Base-by-base conservation (phyloP, 2,329 filamentous ascomycete species). In the Balansia obtecta region DNA sequence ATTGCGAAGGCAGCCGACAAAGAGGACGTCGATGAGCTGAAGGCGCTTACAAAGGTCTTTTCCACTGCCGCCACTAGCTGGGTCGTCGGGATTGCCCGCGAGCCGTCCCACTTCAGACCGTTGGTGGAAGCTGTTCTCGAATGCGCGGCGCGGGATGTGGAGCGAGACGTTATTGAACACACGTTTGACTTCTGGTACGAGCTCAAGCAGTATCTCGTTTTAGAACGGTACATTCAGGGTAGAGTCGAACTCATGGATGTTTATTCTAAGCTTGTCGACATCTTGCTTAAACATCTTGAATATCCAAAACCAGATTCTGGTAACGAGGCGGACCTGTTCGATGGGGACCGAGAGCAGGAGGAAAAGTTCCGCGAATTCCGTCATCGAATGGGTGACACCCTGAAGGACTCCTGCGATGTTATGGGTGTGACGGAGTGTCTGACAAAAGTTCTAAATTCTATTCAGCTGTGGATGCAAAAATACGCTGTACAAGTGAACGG, bases 141-240 rank as follows among this genome's bases (percentile, higher is more conserved):
- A 69, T 95, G 89, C 62, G 90, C 88, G 53, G 80, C 85, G 11
- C 79, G 86, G 57, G 93, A 98, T 65, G 83, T 82, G 63, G 91
- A 96, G 49, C 82, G 86, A 54, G 93, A 98, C 57, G 88, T 90
- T 4, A 89, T 98, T 55, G 87, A 88, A 49, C 82, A 93, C 60
- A 98, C 94, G 0, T 98, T 98, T 68, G 82, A 82, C 57, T 97
- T 98, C 71, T 98, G 93, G 93, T 97, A 94, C 64, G 93, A 98
- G 63, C 77, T 98, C 45, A 98, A 98, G 73, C 89, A 96, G 65
- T 96, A 95, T 64, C 75, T 98, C 45, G 89, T 90, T 1, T 69
- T 98, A 49, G 91, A 97, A 37, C 85, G 85, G 57, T 98, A 96
- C 64, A 86, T 87, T 48, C 79, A 89, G 59, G 86, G 90, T 40